Conservation (phyloP, 2,329 filamentous ascomycete species). For the Xylaria multiplex region DNA sequence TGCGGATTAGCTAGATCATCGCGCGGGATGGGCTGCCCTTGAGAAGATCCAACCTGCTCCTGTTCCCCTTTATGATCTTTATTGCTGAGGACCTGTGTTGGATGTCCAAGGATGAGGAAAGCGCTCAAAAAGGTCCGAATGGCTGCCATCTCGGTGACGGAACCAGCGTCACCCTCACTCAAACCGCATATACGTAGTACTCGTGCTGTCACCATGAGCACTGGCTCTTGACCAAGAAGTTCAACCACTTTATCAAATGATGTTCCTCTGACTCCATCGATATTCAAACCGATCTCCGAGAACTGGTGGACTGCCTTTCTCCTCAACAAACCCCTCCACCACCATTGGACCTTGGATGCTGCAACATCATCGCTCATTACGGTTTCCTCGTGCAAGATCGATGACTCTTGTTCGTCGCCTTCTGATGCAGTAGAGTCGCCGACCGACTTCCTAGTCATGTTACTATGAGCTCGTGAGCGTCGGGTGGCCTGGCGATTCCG, state of each 20-base stretch:
- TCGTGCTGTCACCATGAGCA: slow-evolving; percentile 72
- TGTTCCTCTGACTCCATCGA: slow-evolving; percentile 75
- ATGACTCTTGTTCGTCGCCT: slow-evolving; percentile 58
- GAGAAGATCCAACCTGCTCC: slow-evolving; percentile 63
- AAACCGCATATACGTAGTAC: slow-evolving; percentile 77
- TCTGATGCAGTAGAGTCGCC: slow-evolving; percentile 55
- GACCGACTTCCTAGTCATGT: slow-evolving; percentile 52
- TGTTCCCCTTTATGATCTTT: slow-evolving; percentile 71
- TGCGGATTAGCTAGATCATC: slow-evolving; percentile 70
- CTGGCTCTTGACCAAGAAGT: slow-evolving; percentile 72
- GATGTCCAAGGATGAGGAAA: slow-evolving; percentile 82
- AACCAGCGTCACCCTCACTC: slow-evolving; percentile 70
- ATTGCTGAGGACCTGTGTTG: slow-evolving; percentile 79
- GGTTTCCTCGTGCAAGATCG: slow-evolving; percentile 63
- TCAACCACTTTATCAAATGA: slow-evolving; percentile 79
- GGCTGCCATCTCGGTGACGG: slow-evolving; percentile 74
- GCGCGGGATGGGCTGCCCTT: slow-evolving; percentile 57
- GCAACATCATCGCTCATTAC: slow-evolving; percentile 69
- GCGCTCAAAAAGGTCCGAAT: slow-evolving; percentile 82
- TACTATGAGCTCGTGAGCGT: slow-evolving; percentile 64
- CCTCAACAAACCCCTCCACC: slow-evolving; percentile 71
- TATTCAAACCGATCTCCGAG: slow-evolving; percentile 71
- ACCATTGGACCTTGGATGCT: slow-evolving; percentile 72
- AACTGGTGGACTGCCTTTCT: slow-evolving; percentile 73
- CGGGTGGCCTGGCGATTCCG: slow-evolving; percentile 63